Evolutionary conservation across 2,329 filamentous ascomycete genomes (phyloP).

Genomic region (Ophiocordyceps camponoti-floridani): DNA sequence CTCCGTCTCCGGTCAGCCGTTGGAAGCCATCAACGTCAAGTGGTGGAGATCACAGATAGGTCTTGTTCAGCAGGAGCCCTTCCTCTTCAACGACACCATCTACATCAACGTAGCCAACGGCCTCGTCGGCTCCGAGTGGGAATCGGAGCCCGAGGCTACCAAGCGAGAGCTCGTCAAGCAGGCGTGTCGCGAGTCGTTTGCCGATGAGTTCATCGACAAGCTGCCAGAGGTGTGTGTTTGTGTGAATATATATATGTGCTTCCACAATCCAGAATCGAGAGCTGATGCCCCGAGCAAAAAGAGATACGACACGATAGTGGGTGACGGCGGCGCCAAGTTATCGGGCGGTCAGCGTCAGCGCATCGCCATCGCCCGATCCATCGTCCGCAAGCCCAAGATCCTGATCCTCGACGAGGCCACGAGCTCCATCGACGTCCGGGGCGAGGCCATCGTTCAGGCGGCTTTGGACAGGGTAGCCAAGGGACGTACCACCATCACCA

Average conservation of each 20-base stretch:
- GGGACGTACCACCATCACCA: conserved; percentile 51
- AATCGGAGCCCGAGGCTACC: conserved; percentile 31
- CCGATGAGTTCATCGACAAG: conserved; percentile 48
- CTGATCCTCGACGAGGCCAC: conserved; percentile 66
- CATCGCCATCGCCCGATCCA: conserved; percentile 58
- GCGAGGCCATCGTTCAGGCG: conserved; percentile 43
- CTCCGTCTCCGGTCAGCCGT: conserved; percentile 29
- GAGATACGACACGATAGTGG: conserved; percentile 57
- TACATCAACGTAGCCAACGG: conserved; percentile 45
- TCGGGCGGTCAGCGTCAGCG: conserved; percentile 79
- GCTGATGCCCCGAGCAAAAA: conserved; percentile 10
- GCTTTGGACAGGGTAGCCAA: conserved; percentile 43
- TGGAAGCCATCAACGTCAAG: conserved; percentile 42
- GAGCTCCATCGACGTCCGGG: conserved; percentile 39
- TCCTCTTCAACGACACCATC: conserved; percentile 49
- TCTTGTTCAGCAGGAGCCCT: conserved; percentile 50
- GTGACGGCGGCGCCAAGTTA: conserved; percentile 60
- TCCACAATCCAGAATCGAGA: background rate
- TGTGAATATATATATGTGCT: background rate
- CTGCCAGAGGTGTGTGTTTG: conserved; percentile 25
- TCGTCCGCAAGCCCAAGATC: conserved; percentile 53
- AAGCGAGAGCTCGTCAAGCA: conserved; percentile 42
- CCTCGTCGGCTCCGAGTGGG: conserved; percentile 31
- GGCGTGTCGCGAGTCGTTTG: conserved; percentile 50
- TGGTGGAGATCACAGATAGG: conserved; percentile 47